Evolutionary conservation across 73 alveolate genomes (phyloP).

Genomic region (Blepharisma japonicum): DNA sequence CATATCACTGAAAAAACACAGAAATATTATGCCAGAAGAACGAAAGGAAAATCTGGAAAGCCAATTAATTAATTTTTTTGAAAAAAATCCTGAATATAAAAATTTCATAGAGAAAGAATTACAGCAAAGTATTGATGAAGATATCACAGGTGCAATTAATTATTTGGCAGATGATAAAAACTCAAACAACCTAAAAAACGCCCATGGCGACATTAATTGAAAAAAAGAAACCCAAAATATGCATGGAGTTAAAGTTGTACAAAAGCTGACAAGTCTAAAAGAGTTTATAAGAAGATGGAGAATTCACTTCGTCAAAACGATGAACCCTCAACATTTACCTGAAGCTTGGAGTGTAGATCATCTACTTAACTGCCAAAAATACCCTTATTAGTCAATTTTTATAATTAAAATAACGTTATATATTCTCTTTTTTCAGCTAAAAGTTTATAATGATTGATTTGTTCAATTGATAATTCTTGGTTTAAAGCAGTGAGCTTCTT

Average conservation of each 20-base stretch:
- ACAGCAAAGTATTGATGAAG: neutral
- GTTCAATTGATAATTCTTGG: no score
- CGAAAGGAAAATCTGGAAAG: slow-evolving; percentile 24
- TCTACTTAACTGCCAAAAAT: slow-evolving; percentile 60
- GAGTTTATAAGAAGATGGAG: slow-evolving; percentile 92
- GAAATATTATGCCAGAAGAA: slow-evolving; percentile 42
- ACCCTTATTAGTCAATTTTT: no score
- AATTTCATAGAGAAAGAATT: neutral
- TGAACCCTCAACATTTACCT: slow-evolving; percentile 86
- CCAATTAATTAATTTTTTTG: slow-evolving; percentile 30
- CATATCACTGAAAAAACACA: slow-evolving; percentile 43
- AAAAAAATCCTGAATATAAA: slow-evolving; percentile 35
- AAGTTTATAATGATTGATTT: no score
- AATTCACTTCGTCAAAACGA: slow-evolving; percentile 73
- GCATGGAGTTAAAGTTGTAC: slow-evolving; percentile 82
- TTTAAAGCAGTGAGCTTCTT: no score
- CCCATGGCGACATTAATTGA: neutral
- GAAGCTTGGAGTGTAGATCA: slow-evolving; percentile 91
- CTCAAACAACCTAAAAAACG: slow-evolving; percentile 1
- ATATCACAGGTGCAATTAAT: neutral
- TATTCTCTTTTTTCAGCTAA: no score
- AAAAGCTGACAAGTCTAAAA: slow-evolving; percentile 52
- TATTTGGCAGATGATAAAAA: slow-evolving; percentile 6
- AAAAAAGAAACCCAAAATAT: slow-evolving; percentile 40
- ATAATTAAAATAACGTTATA: no score